A percentile compares a stretch with the other conserved stretches of the same genome.
phyloP scores from a whole-genome alignment of 768 basidiomycete genomes.

The Pisolithus orientalis region DNA sequence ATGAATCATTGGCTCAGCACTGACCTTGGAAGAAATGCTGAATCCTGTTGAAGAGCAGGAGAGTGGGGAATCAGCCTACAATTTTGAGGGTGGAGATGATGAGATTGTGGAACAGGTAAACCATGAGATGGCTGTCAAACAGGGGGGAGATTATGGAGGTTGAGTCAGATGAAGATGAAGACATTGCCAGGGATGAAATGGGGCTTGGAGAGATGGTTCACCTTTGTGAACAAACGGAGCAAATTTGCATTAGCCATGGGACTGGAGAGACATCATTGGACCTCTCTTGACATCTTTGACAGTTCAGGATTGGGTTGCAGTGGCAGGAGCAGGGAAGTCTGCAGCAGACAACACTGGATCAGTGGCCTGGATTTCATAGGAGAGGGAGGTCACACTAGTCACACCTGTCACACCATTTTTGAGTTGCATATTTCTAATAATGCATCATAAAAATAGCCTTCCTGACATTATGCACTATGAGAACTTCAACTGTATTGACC shows the following conservation, averaged over 20 bases:
- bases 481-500: slow-evolving; percentile 6
- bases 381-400: neutral
- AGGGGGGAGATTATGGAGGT: too few species aligned
- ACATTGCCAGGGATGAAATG: neutral
- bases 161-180: too few species aligned
- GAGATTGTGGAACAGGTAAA: too few species aligned
- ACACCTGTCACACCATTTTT: neutral
- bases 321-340: neutral
- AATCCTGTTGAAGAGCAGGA: too few species aligned
- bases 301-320: neutral
- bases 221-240: neutral
- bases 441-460: neutral
- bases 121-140: too few species aligned
- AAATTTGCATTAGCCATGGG: neutral
- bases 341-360: neutral
- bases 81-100: too few species aligned
- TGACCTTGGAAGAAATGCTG: too few species aligned
- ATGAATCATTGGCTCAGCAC: too few species aligned
- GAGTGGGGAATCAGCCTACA: too few species aligned
- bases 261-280: neutral
- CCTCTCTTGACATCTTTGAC: neutral
- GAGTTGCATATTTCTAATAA: slow-evolving; percentile 1
- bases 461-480: slow-evolving; percentile 7
- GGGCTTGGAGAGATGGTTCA: neutral
- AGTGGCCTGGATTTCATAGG: neutral